Base-by-base conservation (phyloP, 805 yeast species). In the Starmerella stigmatis region DNA sequence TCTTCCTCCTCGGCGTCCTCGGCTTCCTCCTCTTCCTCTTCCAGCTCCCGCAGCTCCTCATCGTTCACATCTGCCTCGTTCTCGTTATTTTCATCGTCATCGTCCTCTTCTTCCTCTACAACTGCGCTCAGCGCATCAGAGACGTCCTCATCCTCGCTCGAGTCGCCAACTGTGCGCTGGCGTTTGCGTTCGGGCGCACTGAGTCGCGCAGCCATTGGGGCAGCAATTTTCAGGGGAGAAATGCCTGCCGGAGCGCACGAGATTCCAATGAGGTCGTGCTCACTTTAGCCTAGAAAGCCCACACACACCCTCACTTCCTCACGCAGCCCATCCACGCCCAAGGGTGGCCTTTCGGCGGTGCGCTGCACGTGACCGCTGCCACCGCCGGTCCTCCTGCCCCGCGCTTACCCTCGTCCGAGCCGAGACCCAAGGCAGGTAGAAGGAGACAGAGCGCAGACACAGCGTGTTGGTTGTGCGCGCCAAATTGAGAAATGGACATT, bases 121-220 rank as follows among this genome's bases (percentile, higher is more conserved):
- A 17, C 33, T 8, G 25, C 39, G n/a, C 17, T 36, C 22, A 36
- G n/a, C 12, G 17, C 15, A 16, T 36, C 40, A 5, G 40, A 31
- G 13, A 20, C 44, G 11, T 17, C 42, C 7, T 17, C 42, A 21
- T 43, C 52, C 15, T 49, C 53, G 28, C 51, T 47, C 13, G 51
- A 47, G 39, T 50, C 53, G 17, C 35, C 50, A 11, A 50, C 39
- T 13, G 47, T 43, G 13, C 41, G 48, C 38, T 20, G 67, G 59
- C 31, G 65, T 60, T 33, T 60, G 65, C 11, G 74, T 72, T 55
- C 80, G 12, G 38, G 38, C 64, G 32, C 60, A 63, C 12, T 17
- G 5, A 30, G 15, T 11, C 15, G 23, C 29, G 40, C 15, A 5
- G 30, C 10, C 40, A 36, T 36, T 36, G n/a, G n/a, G n/a, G n/a